Percentiles rank a stretch among this genome's conserved stretches.
These are phyloP conservation scores for Aristolochia californica DNA, from an alignment of 164 flowering plant species.

Conservation along the genomic window DNA sequence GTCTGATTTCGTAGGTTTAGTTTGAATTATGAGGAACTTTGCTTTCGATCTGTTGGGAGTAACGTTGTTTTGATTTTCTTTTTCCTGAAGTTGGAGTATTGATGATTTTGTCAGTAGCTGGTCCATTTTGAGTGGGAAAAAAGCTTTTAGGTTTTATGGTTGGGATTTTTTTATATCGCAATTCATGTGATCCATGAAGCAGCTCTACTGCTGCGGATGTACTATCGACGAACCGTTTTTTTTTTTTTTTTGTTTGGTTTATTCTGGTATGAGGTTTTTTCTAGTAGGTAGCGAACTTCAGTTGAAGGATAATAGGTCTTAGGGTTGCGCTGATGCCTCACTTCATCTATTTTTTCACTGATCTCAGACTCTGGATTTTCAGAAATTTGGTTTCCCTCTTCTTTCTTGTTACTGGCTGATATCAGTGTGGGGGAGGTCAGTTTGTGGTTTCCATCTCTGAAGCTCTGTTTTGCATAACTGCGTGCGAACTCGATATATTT, in stretches of 20 bases:
- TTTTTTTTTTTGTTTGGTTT: no score
- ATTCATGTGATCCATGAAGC: not conserved
- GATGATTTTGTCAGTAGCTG: not conserved
- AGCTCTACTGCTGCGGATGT: not conserved
- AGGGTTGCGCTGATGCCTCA: not conserved
- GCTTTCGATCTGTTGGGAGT: not conserved
- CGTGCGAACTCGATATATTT: not conserved
- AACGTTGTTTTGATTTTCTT: not conserved
- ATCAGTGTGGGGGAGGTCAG: not conserved
- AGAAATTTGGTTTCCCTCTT: not conserved
- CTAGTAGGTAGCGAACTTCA: not conserved
- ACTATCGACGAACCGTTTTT: not conserved
- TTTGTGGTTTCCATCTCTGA: not conserved
- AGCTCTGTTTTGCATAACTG: not conserved
- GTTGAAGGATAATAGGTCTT: not conserved
- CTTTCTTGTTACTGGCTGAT: not conserved
- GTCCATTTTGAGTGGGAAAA: not conserved
- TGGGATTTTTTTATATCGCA: not conserved
- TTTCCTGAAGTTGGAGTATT: not conserved
- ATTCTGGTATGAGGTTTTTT: not conserved
- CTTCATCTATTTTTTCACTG: not conserved
- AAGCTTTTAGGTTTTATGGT: not conserved
- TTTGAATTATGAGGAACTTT: not conserved
- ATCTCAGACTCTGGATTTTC: not conserved
- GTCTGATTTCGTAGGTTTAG: no score